Evolutionary conservation across 768 basidiomycete species (phyloP).

Genomic region (Phylloporus sp.): DNA sequence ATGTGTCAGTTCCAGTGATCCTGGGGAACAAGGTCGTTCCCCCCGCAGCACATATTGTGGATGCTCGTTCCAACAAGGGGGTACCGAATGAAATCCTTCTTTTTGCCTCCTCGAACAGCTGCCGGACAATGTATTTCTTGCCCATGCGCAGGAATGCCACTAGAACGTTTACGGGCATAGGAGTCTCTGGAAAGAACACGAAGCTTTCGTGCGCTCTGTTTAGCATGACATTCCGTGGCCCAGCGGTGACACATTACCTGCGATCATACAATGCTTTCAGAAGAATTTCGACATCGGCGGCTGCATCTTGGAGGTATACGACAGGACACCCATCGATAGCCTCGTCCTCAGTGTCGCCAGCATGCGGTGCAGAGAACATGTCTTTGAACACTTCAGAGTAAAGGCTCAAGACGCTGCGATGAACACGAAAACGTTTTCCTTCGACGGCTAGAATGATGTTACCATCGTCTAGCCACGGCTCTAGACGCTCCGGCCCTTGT

Average conservation of each 20-base stretch:
- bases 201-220: no score
- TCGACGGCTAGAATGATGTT: conserved; percentile 22
- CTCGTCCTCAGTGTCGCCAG: conserved; percentile 7
- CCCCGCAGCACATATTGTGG: no score
- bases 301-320: conserved; percentile 15
- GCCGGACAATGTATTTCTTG: conserved; percentile 23
- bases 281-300: conserved; percentile 23
- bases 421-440: conserved; percentile 20
- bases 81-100: conserved; percentile 21
- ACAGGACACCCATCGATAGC: conserved; percentile 24
- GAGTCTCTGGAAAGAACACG: conserved; percentile 15
- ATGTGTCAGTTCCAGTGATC: conserved; percentile 21
- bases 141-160: conserved; percentile 22
- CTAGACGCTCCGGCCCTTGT: conserved; percentile 18
- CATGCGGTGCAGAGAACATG: conserved; percentile 14
- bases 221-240: background rate
- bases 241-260: conserved; percentile 13
- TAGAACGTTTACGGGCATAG: conserved; percentile 19
- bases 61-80: no score
- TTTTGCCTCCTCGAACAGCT: conserved; percentile 21
- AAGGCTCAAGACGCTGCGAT: conserved; percentile 19
- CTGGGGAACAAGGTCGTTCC: conserved; percentile 24
- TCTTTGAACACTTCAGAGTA: conserved; percentile 19
- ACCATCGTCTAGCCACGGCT: conserved; percentile 23
- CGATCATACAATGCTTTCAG: conserved; percentile 24